Conservation (phyloP, 2,329 filamentous ascomycete species). For the Bipolaris oryzae region DNA sequence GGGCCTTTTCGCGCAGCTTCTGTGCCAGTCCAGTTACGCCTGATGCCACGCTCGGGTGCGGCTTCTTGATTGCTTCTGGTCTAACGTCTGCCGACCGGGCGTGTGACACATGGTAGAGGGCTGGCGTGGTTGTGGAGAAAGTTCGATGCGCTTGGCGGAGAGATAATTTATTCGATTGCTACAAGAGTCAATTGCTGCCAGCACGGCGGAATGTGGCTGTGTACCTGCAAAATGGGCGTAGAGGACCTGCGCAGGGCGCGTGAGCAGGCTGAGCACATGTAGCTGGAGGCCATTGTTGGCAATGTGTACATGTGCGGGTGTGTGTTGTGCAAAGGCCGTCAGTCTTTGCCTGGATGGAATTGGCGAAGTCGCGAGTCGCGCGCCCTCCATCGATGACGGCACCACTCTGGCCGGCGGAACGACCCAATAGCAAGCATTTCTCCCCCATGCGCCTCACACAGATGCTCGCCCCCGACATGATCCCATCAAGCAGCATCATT, state of each 20-base stretch:
- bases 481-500: not conserved
- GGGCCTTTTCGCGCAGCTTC: conserved; percentile 41
- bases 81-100: conserved; percentile 22
- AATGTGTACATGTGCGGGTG: not conserved
- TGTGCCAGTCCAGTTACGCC: conserved; percentile 34
- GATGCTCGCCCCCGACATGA: not conserved
- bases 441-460: conserved; percentile 9
- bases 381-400: conserved; percentile 42
- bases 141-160: conserved; percentile 28
- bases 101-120: conserved; percentile 32
- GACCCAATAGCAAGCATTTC: conserved; percentile 18
- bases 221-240: conserved; percentile 29
- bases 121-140: conserved; percentile 32
- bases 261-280: conserved; percentile 46
- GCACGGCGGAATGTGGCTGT: not conserved
- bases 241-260: conserved; percentile 30
- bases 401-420: conserved; percentile 26
- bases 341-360: conserved; percentile 8
- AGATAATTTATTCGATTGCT: conserved; percentile 30
- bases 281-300: conserved; percentile 44
- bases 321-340: conserved; percentile 3
- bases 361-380: conserved; percentile 39
- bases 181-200: conserved; percentile 21
- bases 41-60: conserved; percentile 18
- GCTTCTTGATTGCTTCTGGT: conserved; percentile 27